Conservation (phyloP, 192 early-diverging fungal species). For the Coemansia sp. region DNA sequence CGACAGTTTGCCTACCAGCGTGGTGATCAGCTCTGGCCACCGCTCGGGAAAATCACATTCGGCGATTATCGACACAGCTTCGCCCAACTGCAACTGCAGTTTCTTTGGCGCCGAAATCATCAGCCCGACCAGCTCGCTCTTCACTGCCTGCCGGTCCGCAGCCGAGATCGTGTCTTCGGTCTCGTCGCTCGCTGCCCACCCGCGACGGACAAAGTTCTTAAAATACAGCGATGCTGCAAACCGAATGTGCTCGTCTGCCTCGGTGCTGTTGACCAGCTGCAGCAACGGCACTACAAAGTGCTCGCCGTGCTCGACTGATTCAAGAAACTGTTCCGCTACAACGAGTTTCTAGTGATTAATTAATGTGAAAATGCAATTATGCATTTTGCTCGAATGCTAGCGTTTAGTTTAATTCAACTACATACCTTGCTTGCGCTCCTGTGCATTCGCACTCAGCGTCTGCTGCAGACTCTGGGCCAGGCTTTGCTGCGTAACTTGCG, state of each 20-base stretch:
- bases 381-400: not conserved
- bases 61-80: slow-evolving; percentile 91
- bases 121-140: slow-evolving; percentile 75
- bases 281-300: slow-evolving; percentile 74
- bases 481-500: slow-evolving; percentile 18
- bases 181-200: slow-evolving; percentile 67
- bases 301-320: slow-evolving; percentile 56
- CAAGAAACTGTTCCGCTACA: slow-evolving; percentile 61
- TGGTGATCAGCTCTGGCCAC: slow-evolving; percentile 80
- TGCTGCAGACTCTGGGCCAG: slow-evolving; percentile 52
- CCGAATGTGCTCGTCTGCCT: slow-evolving; percentile 62
- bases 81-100: slow-evolving; percentile 87
- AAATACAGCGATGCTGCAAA: slow-evolving; percentile 87
- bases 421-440: slow-evolving; percentile 51
- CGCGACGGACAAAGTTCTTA: slow-evolving; percentile 92
- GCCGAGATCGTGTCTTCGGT: slow-evolving; percentile 29
- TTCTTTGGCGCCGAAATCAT: slow-evolving; percentile 80
- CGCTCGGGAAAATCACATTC: slow-evolving; percentile 88
- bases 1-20: slow-evolving; percentile 74
- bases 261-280: slow-evolving; percentile 66
- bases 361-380: not conserved
- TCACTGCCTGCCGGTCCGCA: slow-evolving; percentile 78
- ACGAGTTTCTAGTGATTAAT: not conserved
- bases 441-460: slow-evolving; percentile 43
- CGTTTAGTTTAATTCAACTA: not conserved